Base-by-base conservation (phyloP, 2,329 filamentous ascomycete species). In the Sporothrix brunneoviolacea region DNA sequence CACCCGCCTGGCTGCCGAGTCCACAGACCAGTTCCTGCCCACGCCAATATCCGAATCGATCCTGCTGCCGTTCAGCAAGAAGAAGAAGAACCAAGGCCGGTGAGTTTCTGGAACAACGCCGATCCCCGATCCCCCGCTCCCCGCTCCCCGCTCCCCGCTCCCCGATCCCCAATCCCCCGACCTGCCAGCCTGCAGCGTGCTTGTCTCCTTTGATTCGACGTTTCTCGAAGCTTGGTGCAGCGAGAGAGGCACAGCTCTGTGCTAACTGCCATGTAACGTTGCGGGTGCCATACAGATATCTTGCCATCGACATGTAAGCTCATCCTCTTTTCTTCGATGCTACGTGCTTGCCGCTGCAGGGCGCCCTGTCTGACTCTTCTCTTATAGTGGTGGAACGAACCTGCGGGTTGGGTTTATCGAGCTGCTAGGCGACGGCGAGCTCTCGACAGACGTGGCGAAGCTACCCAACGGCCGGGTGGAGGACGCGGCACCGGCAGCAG, bases 351-450 rank as follows among this genome's bases (percentile, higher is more conserved):
- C 28, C 7, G 27, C 24, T 50, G 2, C 30, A 18, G 32, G 12
- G 8, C 15, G 16, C 12, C 3, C 12, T n/a, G 13, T 41, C 56
- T 71, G 51, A 63, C 55, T 47, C 21, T 24, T 28, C 8, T 15
- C 47, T n/a, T 28, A 13, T 19, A 82, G 81, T 55, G 83, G 83
- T 54, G 83, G 83, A 8, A 83, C 82, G 8, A 86, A 87, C 58
- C 68, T 87, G 38, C 73, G 83, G 61, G 83, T 84, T 24, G 83
- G 80, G 27, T 85, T 86, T 56, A 73, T 86, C 48, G 80, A 86
- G 59, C 66, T 86, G 22, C 61, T 75, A 18, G 71, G 71, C 18
- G 48, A 58, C 33, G 46, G 58, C 49, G 50, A 33, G 6, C 27
- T 24, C n/a, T 36, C n/a, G 19, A 33, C 47, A 28, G 33, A 27